Conservation (phyloP, 2,329 filamentous ascomycete genomes). For the Remersonia thermophila region DNA sequence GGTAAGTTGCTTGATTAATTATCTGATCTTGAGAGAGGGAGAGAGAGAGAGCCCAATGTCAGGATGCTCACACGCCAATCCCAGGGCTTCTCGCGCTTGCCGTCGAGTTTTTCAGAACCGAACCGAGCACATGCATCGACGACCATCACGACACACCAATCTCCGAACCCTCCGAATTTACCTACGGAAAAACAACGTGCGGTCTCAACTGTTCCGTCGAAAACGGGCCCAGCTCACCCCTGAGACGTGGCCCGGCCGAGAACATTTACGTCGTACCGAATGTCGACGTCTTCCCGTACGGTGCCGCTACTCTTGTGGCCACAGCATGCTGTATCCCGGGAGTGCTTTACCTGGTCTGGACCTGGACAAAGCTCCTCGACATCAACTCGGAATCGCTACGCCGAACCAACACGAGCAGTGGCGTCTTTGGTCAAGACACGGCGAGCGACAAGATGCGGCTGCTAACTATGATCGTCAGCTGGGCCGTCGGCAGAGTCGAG, state of each 20-base stretch:
- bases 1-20: constrained; percentile 28
- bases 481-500: background rate
- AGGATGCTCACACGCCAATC: no score
- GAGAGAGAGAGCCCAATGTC: no score
- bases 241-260: constrained; percentile 42
- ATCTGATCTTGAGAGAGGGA: no score
- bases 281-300: constrained; percentile 43
- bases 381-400: constrained; percentile 42
- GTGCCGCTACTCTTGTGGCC: constrained; percentile 46
- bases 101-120: constrained; percentile 50
- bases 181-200: constrained; percentile 32
- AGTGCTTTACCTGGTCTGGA: constrained; percentile 47
- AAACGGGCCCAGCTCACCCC: constrained; percentile 38
- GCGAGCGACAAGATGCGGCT: background rate
- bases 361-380: constrained; percentile 52
- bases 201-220: constrained; percentile 33
- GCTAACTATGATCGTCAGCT: background rate
- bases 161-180: constrained; percentile 28
- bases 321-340: constrained; percentile 55
- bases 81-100: constrained; percentile 47
- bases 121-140: constrained; percentile 29
- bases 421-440: background rate
- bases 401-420: constrained; percentile 36
- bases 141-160: constrained; percentile 28
- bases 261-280: constrained; percentile 52